These are phyloP conservation scores for Pisolithus microcarpus DNA, from an alignment of 768 basidiomycete genomes.

Conservation along the genomic window DNA sequence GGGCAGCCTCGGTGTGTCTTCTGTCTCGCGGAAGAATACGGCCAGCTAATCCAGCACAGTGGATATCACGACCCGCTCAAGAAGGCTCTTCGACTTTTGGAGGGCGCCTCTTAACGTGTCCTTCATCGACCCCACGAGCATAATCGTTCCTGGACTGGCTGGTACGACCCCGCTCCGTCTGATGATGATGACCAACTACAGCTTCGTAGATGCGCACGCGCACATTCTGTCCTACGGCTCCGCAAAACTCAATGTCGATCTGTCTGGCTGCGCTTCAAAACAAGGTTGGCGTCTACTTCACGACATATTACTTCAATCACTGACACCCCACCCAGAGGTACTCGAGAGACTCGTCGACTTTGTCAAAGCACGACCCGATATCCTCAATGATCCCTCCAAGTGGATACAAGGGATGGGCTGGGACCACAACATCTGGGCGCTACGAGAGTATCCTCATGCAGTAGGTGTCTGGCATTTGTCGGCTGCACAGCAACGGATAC, in stretches of 20 bases:
- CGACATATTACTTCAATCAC: background rate
- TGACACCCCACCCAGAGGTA: slow-evolving; percentile 40
- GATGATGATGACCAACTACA: background rate
- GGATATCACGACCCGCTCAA: slow-evolving; percentile 19
- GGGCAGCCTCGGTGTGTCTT: slow-evolving; percentile 26
- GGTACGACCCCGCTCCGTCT: slow-evolving; percentile 33
- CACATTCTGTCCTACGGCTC: slow-evolving; percentile 68
- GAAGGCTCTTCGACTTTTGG: slow-evolving; percentile 8
- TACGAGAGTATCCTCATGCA: slow-evolving; percentile 60
- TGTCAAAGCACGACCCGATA: slow-evolving; percentile 50
- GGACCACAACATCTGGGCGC: slow-evolving; percentile 83
- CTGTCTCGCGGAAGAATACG: background rate
- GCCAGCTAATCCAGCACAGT: slow-evolving; percentile 6
- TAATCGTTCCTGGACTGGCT: slow-evolving; percentile 67
- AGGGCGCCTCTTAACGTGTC: slow-evolving; percentile 15
- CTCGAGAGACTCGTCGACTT: slow-evolving; percentile 53
- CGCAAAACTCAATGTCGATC: slow-evolving; percentile 56
- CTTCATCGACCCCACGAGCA: slow-evolving; percentile 29
- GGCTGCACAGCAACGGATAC: background rate
- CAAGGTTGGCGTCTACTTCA: slow-evolving; percentile 36
- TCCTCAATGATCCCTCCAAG: slow-evolving; percentile 40
- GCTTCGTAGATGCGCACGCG: slow-evolving; percentile 62
- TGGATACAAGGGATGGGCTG: slow-evolving; percentile 91
- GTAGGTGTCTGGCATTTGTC: slow-evolving; percentile 32
- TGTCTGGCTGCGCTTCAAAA: slow-evolving; percentile 52